Percentiles rank a stretch among this genome's conserved stretches.
phyloP scores from a whole-genome alignment of 1,284 basidiomycete genomes.

The Cryptococcus sp. region DNA sequence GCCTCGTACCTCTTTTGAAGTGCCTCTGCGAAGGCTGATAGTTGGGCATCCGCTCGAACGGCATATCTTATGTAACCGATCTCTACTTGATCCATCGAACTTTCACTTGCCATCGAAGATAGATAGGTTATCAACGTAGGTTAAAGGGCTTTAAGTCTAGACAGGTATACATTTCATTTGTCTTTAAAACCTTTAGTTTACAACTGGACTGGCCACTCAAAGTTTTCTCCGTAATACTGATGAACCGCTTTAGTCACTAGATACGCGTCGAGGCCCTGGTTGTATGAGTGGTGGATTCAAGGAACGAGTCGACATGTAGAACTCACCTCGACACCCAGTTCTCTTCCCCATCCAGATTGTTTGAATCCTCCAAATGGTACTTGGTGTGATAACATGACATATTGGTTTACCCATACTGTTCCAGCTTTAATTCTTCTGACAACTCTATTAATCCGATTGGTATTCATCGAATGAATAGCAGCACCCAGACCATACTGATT shows the following conservation, averaged over 20 bases:
- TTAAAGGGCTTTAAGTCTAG: too few relatives aligned
- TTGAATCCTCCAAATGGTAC: conserved; percentile 96
- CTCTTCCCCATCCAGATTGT: conserved; percentile 72
- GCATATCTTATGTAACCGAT: too few relatives aligned
- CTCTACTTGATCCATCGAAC: too few relatives aligned
- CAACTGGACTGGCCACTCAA: conserved; percentile 2
- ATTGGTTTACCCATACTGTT: conserved; percentile 75
- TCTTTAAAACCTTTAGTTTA: not conserved
- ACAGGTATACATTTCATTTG: too few relatives aligned
- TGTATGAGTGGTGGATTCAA: not conserved
- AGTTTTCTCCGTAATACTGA: conserved; percentile 2
- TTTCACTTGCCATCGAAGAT: too few relatives aligned
- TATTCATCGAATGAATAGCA: conserved; percentile 79
- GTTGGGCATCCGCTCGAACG: too few relatives aligned
- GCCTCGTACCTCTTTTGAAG: too few relatives aligned
- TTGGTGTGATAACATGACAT: conserved; percentile 71
- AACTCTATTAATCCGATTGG: conserved; percentile 80
- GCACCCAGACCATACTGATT: conserved; percentile 74
- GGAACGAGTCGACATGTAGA: not conserved
- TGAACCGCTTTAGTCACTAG: conserved; percentile 2
- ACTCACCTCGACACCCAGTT: conserved; percentile 72
- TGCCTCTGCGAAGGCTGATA: too few relatives aligned
- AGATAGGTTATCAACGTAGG: too few relatives aligned
- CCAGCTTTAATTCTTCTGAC: conserved; percentile 77
- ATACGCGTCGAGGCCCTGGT: not conserved